phyloP scores from a whole-genome alignment of 208 protist genomes.

The Leishmania major region DNA sequence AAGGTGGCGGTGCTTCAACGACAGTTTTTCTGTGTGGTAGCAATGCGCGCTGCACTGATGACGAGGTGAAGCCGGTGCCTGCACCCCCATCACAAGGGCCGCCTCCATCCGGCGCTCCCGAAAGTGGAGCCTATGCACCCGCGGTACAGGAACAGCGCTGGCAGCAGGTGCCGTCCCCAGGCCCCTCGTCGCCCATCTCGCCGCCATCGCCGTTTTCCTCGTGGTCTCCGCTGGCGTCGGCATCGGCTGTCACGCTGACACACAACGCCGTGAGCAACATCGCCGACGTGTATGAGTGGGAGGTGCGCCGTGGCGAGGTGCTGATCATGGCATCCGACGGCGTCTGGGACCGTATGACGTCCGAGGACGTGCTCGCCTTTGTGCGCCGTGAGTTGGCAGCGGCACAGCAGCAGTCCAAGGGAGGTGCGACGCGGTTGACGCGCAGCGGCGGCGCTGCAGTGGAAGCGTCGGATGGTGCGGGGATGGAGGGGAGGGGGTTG shows the following conservation, averaged over 20 bases:
- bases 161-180: background rate
- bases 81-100: background rate
- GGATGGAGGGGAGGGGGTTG: background rate
- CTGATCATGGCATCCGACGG: conserved; percentile 79
- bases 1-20: background rate
- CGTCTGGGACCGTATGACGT: conserved; percentile 77
- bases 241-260: background rate
- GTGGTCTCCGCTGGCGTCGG: background rate
- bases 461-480: background rate
- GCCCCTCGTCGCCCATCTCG: background rate
- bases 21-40: too few relatives aligned
- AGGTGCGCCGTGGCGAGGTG: conserved; percentile 67
- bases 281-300: conserved; percentile 69
- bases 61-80: background rate
- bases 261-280: conserved; percentile 75
- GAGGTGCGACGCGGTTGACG: background rate
- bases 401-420: background rate
- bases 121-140: background rate
- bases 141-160: background rate
- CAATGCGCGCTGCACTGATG: background rate
- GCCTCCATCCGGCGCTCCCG: background rate
- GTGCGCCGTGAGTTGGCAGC: conserved; percentile 27
- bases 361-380: conserved; percentile 59
- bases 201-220: conserved; percentile 5
- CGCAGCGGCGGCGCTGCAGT: background rate